Percentiles rank a stretch among this genome's conserved stretches.
Evolutionary conservation across 805 yeast genomes (phyloP).

Genomic region (Maudiozyma barnettii): DNA sequence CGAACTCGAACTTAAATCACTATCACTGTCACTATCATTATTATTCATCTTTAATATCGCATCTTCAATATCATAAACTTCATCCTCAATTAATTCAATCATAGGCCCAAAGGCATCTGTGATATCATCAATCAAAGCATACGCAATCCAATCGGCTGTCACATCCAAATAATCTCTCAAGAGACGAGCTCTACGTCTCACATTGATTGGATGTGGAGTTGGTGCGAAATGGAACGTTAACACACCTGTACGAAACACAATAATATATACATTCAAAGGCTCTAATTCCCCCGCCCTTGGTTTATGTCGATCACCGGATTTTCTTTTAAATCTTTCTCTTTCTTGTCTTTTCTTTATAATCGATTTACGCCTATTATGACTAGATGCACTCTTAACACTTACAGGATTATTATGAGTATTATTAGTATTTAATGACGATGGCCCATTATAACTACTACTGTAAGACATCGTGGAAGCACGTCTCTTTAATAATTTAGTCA

Average conservation of each 20-base stretch:
- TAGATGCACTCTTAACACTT: constrained; percentile 4
- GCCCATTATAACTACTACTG: neutral
- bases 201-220: constrained; percentile 93
- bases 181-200: constrained; percentile 83
- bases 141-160: constrained; percentile 93
- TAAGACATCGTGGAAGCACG: constrained; percentile 5
- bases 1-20: constrained; percentile 29
- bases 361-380: constrained; percentile 18
- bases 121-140: constrained; percentile 91
- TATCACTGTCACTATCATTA: constrained; percentile 36
- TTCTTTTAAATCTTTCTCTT: constrained; percentile 32
- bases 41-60: constrained; percentile 82
- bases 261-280: constrained; percentile 86
- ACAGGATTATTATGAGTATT: constrained; percentile 3
- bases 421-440: neutral
- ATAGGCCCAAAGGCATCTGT: constrained; percentile 97
- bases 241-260: constrained; percentile 86
- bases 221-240: constrained; percentile 90
- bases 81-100: constrained; percentile 89
- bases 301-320: constrained; percentile 37
- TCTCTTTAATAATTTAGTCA: constrained; percentile 3
- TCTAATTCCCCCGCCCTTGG: constrained; percentile 51
- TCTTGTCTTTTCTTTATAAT: constrained; percentile 27
- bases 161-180: constrained; percentile 82
- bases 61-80: constrained; percentile 90